These are phyloP conservation scores for Lecanicillium sp. DNA, from an alignment of 2,329 filamentous ascomycete genomes.

Conservation along the genomic window DNA sequence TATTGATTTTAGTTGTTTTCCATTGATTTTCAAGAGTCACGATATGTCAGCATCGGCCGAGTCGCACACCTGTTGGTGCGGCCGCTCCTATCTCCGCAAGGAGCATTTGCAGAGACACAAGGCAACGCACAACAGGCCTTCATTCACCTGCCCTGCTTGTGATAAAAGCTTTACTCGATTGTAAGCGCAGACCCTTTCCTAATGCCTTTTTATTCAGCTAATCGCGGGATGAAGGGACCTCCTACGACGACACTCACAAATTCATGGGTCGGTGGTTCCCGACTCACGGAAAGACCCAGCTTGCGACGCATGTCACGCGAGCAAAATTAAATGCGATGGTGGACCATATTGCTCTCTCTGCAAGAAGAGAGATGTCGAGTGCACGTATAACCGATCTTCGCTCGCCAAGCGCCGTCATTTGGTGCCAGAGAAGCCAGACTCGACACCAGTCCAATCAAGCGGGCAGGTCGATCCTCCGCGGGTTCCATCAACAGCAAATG, in stretches of 20 bases:
- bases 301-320: slow-evolving; percentile 34
- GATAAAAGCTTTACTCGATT: slow-evolving; percentile 29
- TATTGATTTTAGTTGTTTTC: too few relatives aligned
- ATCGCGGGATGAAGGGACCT: slow-evolving; percentile 21
- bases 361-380: slow-evolving; percentile 27
- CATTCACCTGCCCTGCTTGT: slow-evolving; percentile 27
- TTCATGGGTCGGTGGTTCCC: slow-evolving; percentile 21
- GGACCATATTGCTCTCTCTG: slow-evolving; percentile 30
- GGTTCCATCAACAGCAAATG: too few relatives aligned
- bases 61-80: slow-evolving; percentile 24
- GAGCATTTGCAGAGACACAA: slow-evolving; percentile 31
- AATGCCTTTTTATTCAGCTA: not conserved
- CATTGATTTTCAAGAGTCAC: too few relatives aligned
- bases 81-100: slow-evolving; percentile 30
- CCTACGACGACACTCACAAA: slow-evolving; percentile 27
- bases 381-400: slow-evolving; percentile 23
- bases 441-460: too few relatives aligned
- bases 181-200: slow-evolving; percentile 17
- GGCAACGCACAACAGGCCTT: slow-evolving; percentile 26
- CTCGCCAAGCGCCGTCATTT: not conserved
- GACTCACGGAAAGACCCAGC: slow-evolving; percentile 28
- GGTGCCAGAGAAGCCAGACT: not conserved
- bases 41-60: too few relatives aligned
- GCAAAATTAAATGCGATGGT: slow-evolving; percentile 36
- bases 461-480: too few relatives aligned